A percentile compares a stretch with the other conserved stretches of the same genome.
phyloP scores from a whole-genome alignment of 2,329 filamentous ascomycete species.

The Cercospora beticola region DNA sequence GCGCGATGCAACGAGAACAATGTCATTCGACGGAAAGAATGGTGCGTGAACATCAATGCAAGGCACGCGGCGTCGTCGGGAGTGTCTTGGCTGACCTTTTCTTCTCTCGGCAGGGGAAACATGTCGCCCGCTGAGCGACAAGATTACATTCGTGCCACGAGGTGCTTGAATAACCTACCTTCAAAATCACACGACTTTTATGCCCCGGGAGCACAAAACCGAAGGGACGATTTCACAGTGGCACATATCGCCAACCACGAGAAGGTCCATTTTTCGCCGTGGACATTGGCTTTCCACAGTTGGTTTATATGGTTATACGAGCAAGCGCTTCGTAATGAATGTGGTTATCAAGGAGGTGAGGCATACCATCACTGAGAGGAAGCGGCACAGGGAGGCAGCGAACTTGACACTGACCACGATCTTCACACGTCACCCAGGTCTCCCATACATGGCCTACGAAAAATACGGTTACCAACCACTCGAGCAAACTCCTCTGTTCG shows the following conservation, averaged over 20 bases:
- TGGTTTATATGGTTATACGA: conserved; percentile 46
- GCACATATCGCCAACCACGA: conserved; percentile 30
- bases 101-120: conserved; percentile 19
- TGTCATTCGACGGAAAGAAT: conserved; percentile 30
- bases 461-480: conserved; percentile 44
- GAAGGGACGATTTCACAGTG: conserved; percentile 33
- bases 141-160: conserved; percentile 30
- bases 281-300: conserved; percentile 42
- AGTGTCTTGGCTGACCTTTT: neutral
- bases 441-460: conserved; percentile 55
- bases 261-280: conserved; percentile 29
- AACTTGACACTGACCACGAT: conserved; percentile 29
- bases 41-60: conserved; percentile 16
- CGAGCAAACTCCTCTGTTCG: conserved; percentile 53
- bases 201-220: conserved; percentile 22
- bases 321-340: conserved; percentile 43
- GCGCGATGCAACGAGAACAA: conserved; percentile 29
- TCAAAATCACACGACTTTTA: conserved; percentile 14
- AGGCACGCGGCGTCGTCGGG: neutral
- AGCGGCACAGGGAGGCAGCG: conserved; percentile 23
- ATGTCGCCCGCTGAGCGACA: conserved; percentile 27
- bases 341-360: conserved; percentile 25
- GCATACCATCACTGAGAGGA: neutral
- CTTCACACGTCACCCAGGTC: conserved; percentile 14
- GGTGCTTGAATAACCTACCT: conserved; percentile 28